Base-by-base conservation (phyloP, 1,284 basidiomycete genomes). In the Cerioporus squamosus region DNA sequence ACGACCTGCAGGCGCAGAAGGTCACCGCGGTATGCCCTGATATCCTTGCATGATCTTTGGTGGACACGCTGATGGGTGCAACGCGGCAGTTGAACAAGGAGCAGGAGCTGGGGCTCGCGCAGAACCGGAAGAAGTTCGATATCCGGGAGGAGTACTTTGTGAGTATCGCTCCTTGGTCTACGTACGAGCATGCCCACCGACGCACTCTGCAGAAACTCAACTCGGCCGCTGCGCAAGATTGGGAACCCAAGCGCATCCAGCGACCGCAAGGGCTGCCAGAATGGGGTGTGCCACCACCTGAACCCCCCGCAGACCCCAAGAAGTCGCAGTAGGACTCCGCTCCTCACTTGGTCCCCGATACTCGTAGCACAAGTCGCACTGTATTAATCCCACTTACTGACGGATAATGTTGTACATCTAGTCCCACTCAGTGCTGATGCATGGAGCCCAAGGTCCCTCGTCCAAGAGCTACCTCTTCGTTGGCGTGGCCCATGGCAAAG, bases 81-180 rank as follows among this genome's bases (percentile, higher is more conserved):
- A 9, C 42, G 3, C 15, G 45, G 38, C 45, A 93, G 86, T 74
- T 98, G 33, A 83, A 84, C 33, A 90, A 89, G 68, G 92, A 97
- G 73, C 89, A 97, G 67, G 91, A 93, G 67, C 79, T 97, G 44
- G 85, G 89, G 4, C 81, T 98, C 74, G 83, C 87, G 64, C 87
- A 84, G 75, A 85, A 89, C 48, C 82, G 93, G 73, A 93, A 91
- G 77, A 91, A 87, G 77, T 88, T 98, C 59, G 95, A 98, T 73
- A 90, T 98, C 23, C 78, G 94, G 49, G 96, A 98, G 74, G 97
- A 98, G 73, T 98, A 98, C 76, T 98, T 91, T 72, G 94, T 96
- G 77, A 74, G 93, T 87, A 20, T 31, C 18, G 26, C 26, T 3
- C 9, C 26, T 29, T 5, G 51, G 9, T 4, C 12, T 23, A 44